These are phyloP conservation scores for Penicillium fuscoglaucum DNA, from an alignment of 2,329 filamentous ascomycete species.

Conservation along the genomic window DNA sequence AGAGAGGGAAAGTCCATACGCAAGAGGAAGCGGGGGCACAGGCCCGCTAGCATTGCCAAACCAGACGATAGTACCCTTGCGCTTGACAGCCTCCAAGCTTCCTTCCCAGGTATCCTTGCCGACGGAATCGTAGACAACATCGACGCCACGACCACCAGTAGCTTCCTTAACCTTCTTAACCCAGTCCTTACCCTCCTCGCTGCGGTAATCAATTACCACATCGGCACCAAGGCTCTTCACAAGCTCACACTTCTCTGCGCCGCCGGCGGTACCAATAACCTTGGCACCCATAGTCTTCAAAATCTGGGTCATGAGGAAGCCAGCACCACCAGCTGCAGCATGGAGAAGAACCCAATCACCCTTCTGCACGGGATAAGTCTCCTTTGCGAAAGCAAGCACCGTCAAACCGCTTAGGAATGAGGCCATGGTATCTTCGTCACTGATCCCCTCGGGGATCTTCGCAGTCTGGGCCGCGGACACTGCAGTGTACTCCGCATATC, in stretches of 20 bases:
- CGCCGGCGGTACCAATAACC: constrained; percentile 77
- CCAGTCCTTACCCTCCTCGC: constrained; percentile 77
- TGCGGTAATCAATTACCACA: constrained; percentile 73
- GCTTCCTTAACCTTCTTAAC: constrained; percentile 83
- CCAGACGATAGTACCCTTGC: constrained; percentile 74
- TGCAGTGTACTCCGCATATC: constrained; percentile 62
- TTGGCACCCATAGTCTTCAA: constrained; percentile 70
- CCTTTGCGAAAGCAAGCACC: constrained; percentile 74
- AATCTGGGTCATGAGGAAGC: constrained; percentile 72
- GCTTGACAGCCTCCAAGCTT: constrained; percentile 69
- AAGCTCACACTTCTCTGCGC: constrained; percentile 68
- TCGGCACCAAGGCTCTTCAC: constrained; percentile 68
- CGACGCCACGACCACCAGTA: constrained; percentile 70
- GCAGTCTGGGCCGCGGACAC: constrained; percentile 56
- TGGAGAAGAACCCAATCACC: constrained; percentile 83
- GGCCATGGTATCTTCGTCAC: constrained; percentile 65
- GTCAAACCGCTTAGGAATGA: constrained; percentile 79
- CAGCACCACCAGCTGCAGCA: constrained; percentile 81
- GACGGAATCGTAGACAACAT: constrained; percentile 81
- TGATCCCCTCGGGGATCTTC: constrained; percentile 63
- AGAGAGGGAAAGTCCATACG: constrained; percentile 48
- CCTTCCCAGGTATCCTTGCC: constrained; percentile 82
- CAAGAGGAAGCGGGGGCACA: constrained; percentile 67
- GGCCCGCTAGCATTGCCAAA: constrained; percentile 83
- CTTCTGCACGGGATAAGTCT: constrained; percentile 68